Base-by-base conservation (phyloP, 2,329 filamentous ascomycete genomes). In the Pseudopyricularia javanii region DNA sequence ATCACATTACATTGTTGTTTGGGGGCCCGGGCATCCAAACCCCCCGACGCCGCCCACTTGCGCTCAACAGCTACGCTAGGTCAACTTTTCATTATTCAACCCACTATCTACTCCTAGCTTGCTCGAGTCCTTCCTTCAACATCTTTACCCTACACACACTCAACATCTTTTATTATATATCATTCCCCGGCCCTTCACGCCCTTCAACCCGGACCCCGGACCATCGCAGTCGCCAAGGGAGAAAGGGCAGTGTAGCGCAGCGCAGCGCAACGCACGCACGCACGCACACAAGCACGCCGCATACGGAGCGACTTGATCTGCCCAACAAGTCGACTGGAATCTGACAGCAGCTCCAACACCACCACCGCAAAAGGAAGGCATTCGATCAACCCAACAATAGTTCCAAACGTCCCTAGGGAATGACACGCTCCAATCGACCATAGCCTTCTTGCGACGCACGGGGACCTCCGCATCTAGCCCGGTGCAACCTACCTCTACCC, bases 1-100 rank as follows among this genome's bases (percentile, higher is more conserved):
- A 43, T 34, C 43, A 43, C 7, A n/a, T 48, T 47, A 54, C 49
- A 24, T 47, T 54, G 47, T 17, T 56, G 32, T n/a, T 56, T 51
- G 9, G 50, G 54, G 17, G 20, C 33, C 30, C 26, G 34, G 34
- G 24, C 40, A 32, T 53, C 20, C n/a, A 34, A 28, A n/a, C 28
- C 32, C 47, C 14, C 30, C 22, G 43, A 9, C 32, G 51, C 49
- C 51, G 15, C 47, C 47, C 51, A 40, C 53, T 52, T 55, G 50
- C 52, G 51, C 53, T 55, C 14, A 17, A 17, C 40, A 45, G 17
- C 20, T 12, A 45, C 24, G 8, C 22, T 12, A 24, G 20, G 9
- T 24, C 20, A 20, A 45, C 17, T 45, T 35, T 5, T 35, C 22
- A 45, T 24, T 14, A 24, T 45, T 12, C 40, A 26, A 24, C 17